Conservation (phyloP, 2,329 filamentous ascomycete species). For the Capronia coronata region DNA sequence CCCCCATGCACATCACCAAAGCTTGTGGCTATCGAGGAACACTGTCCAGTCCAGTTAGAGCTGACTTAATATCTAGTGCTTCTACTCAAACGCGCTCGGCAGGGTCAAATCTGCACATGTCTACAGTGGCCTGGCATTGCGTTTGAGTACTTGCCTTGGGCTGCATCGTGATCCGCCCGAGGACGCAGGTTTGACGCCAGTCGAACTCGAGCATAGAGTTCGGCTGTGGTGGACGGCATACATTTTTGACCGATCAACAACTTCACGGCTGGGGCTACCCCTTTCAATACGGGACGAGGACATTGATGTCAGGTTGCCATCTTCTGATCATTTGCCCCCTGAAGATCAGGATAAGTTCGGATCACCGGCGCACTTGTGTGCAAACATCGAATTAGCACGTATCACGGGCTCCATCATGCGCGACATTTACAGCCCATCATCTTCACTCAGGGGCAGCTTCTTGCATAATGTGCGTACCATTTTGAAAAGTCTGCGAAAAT, state of each 20-base stretch:
- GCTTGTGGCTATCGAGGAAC: no score
- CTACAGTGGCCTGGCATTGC: constrained; percentile 2
- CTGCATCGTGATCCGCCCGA: neutral
- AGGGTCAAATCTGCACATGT: constrained; percentile 2
- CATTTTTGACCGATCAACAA: constrained; percentile 47
- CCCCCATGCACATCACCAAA: no score
- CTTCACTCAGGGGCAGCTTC: constrained; percentile 41
- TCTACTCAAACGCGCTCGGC: constrained; percentile 1
- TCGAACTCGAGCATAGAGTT: constrained; percentile 2
- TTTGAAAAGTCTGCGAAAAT: constrained; percentile 43
- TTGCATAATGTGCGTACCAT: constrained; percentile 47
- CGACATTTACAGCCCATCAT: constrained; percentile 40
- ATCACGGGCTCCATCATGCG: constrained; percentile 46
- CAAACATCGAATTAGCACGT: constrained; percentile 45
- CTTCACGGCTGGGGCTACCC: constrained; percentile 49
- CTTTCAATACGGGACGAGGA: constrained; percentile 51
- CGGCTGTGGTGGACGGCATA: constrained; percentile 50
- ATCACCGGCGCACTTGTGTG: constrained; percentile 29
- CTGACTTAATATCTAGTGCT: neutral
- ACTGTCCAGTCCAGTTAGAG: neutral
- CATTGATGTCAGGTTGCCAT: constrained; percentile 40
- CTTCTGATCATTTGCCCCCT: constrained; percentile 35
- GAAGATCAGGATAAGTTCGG: constrained; percentile 47
- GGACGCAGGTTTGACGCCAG: neutral
- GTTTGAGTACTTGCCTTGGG: neutral